Conservation (phyloP, 2,329 filamentous ascomycete species). For the Mycosphaerella sp. region DNA sequence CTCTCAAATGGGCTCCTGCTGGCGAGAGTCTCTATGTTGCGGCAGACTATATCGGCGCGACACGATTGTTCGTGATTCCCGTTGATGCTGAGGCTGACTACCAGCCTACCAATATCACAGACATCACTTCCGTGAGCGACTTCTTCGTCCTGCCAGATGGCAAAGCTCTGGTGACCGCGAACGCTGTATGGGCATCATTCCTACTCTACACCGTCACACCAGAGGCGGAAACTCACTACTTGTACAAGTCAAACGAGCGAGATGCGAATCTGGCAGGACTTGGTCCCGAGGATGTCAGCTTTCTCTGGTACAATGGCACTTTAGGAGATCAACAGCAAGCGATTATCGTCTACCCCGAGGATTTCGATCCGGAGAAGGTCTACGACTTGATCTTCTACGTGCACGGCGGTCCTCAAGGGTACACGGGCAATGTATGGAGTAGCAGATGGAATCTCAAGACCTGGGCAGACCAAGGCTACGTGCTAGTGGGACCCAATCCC, state of each 20-base stretch:
- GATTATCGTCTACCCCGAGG: constrained; percentile 24
- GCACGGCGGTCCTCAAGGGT: constrained; percentile 30
- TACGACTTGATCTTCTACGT: constrained; percentile 30
- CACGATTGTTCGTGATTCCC: constrained; percentile 24
- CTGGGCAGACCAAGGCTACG: constrained; percentile 32
- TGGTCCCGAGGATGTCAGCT: constrained; percentile 19
- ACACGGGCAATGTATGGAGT: constrained; percentile 27
- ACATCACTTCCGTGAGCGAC: constrained; percentile 22
- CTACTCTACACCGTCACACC: constrained; percentile 22
- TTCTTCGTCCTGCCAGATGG: constrained; percentile 23
- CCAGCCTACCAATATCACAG: constrained; percentile 23
- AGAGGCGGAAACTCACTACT: constrained; percentile 17
- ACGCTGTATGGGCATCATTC: constrained; percentile 21
- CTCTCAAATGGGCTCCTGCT: constrained; percentile 20
- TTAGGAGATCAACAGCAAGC: constrained; percentile 25
- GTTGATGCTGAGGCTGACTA: constrained; percentile 23
- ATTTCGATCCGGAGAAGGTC: constrained; percentile 24
- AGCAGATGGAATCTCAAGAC: constrained; percentile 30
- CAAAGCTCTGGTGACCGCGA: constrained; percentile 21
- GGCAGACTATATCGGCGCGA: constrained; percentile 22
- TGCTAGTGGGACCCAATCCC: constrained; percentile 30
- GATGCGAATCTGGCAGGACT: constrained; percentile 24
- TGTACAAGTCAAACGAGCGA: constrained; percentile 24
- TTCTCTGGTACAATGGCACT: constrained; percentile 26
- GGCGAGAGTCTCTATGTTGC: constrained; percentile 20